Base-by-base conservation (phyloP, 139 green algal species). In the Edaphochlamys debaryana region DNA sequence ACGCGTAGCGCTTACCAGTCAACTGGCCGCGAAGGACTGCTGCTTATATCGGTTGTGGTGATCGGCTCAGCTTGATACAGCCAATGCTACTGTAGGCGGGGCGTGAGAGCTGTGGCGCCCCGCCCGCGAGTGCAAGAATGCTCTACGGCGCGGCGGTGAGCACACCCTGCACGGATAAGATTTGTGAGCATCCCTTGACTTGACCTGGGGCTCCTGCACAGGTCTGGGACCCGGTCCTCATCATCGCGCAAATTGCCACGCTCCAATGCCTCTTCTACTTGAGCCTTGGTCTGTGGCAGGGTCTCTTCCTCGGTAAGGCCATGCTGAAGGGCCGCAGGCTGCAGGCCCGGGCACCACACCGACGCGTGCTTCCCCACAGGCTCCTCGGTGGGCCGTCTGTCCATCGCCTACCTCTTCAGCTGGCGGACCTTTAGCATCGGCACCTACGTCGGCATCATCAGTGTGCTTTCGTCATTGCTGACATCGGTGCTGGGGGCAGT, bases 201-300 rank as follows among this genome's bases (percentile, higher is more conserved):
- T n/a, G n/a, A n/a, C n/a, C n/a, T n/a, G n/a, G n/a, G n/a, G n/a
- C n/a, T n/a, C 1, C n/a, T n/a, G 27, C 45, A 32, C 60, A 88
- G 50, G 86, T 91, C 1, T 98, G 92, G 91, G 94, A 98, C 77
- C 95, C 95, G 17, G 36, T 92, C 19, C 80, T 96, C 0, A 98
- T 98, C 67, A 86, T 93, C 3, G 89, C 92, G 0, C 95, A 98
- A 74, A 98, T 98, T 32, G 64, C 93, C 17, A 87, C 85, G 3
- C 32, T 98, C 37, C 95, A 98, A 84, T 94, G 90, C 79, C 41
- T 95, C 0, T 97, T 95, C 82, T 98, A 98, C 78, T 54, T 96
- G 7, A 92, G 68, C 56, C 63, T 97, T 25, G 95, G 94, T 25
- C 36, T 94, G 8, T 78, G 92, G 70, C 84, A 96, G 58, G 91